Base-by-base conservation (phyloP, 306 rosid genomes). In the Delonix regia region DNA sequence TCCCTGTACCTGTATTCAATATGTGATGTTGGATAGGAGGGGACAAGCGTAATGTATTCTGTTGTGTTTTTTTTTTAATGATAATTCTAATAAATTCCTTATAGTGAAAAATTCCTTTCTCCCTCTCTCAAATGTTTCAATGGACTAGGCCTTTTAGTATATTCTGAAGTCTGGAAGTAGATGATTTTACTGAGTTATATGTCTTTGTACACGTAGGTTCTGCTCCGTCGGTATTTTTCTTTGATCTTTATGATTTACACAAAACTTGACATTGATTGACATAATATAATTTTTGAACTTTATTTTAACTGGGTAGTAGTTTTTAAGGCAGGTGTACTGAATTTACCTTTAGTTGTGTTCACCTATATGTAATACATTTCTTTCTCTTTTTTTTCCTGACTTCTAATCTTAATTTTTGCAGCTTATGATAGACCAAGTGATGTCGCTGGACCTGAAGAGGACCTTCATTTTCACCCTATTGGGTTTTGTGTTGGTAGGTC, bases 401-500 rank as follows among this genome's bases (percentile, higher is more conserved):
- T 56, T 55, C 70, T 44, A 44, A 15, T 21, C 39, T 78, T 69
- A 22, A 59, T 81, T 64, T 57, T 47, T n/a, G 9, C 90, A 94
- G 98, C 79, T 92, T 81, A 88, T 82, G 49, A 89, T 94, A 79
- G 94, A 90, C 73, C 61, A 86, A 81, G 89, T 77, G 77, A 83
- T 83, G 21, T 77, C 88, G 1, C 59, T 86, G 80, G 96, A 94
- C 72, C 63, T 69, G 76, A 94, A 90, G 87, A 89, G 97, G 85
- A 94, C 93, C 0, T 89, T 88, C 81, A n/a, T 86, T 62, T 94
- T 94, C 69, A 81, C 90, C 25, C 83, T 89, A 76, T 81, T 92
- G 72, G 98, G 98, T 79, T 85, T 94, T 53, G 93, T 80, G 74
- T 82, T 94, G 74, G 97, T 94, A 45, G 97, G 98, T 80, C 98